Base-by-base conservation (phyloP, 2,329 filamentous ascomycete species). In the Dendrostoma leiphaemia region DNA sequence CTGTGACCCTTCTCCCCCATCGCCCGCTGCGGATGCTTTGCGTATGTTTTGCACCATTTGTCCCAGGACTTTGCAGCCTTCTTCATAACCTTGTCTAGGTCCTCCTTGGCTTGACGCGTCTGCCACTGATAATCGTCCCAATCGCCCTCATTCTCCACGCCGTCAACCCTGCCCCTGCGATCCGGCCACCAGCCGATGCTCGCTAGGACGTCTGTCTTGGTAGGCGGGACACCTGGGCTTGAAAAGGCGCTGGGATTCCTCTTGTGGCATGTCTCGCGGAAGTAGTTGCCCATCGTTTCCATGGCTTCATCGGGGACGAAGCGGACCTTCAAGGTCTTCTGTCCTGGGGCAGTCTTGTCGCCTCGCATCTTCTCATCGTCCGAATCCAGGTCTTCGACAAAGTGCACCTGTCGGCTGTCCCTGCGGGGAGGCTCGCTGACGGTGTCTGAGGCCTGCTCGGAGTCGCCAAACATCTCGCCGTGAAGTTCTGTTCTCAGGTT, bases 101-200 rank as follows among this genome's bases (percentile, higher is more conserved):
- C 52, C 10, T 50, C 52, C 10, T 54, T 54, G 21, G 48, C 51
- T 32, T 53, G 51, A n/a, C 51, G 29, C 15, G 51, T 53, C 17
- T 53, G 51, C 51, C 51, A 53, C 51, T 53, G 13, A 34, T 19
- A 2, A n/a, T 53, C 51, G 3, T 53, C 51, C 44, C 51, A 48
- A 10, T 43, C 51, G 15, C 51, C 51, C n/a, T 38, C 2, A 7
- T 35, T 9, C 4, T 48, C 41, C 10, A 46, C 34, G 2, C 51
- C 51, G 3, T 43, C 44, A 13, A 38, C 26, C 12, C 51, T 40
- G 3, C 51, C 51, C 6, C 51, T 28, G 2, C 44, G 29, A 43
- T 53, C 51, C 5, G 51, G 51, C 35, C 45, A 53, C 51, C 51
- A 53, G 4, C 51, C 51, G 2, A 53, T 43, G 6, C 28, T 37